These are phyloP conservation scores for Camellia lanceoleosa DNA, from an alignment of 148 eudicot species.

Conservation along the genomic window DNA sequence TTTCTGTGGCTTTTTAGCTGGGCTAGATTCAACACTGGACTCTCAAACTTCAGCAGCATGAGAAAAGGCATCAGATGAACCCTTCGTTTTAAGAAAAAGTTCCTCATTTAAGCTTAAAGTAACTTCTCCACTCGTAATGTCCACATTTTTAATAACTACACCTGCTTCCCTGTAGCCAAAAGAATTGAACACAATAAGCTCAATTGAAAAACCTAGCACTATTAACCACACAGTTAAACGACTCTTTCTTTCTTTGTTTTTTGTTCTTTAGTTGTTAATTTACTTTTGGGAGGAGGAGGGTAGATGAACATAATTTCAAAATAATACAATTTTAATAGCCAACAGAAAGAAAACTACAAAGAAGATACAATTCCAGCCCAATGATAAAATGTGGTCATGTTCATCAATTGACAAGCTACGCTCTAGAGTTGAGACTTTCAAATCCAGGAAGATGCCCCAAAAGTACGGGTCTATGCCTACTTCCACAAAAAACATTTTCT, in stretches of 20 bases:
- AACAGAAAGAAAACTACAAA: background rate
- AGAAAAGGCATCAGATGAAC: slow-evolving; percentile 33
- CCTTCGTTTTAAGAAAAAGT: slow-evolving; percentile 53
- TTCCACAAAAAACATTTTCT: background rate
- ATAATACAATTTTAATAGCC: background rate
- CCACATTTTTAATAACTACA: slow-evolving; percentile 69
- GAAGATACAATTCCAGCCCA: background rate
- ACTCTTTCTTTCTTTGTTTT: no score
- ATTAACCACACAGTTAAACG: background rate
- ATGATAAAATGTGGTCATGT: background rate
- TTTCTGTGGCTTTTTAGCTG: slow-evolving; percentile 38
- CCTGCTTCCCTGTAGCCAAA: slow-evolving; percentile 78
- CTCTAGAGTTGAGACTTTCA: background rate
- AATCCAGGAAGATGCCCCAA: background rate
- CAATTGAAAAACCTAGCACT: slow-evolving; percentile 6
- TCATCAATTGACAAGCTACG: background rate
- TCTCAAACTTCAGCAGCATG: slow-evolving; percentile 33
- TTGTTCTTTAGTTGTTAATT: background rate
- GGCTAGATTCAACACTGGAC: slow-evolving; percentile 33
- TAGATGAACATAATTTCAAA: background rate
- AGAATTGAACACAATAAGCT: slow-evolving; percentile 9
- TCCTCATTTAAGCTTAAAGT: slow-evolving; percentile 65
- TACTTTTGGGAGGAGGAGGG: background rate
- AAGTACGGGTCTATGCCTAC: no score
- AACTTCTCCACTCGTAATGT: slow-evolving; percentile 67